Evolutionary conservation across 2,329 filamentous ascomycete species (phyloP).

Genomic region (Fusarium sp.): DNA sequence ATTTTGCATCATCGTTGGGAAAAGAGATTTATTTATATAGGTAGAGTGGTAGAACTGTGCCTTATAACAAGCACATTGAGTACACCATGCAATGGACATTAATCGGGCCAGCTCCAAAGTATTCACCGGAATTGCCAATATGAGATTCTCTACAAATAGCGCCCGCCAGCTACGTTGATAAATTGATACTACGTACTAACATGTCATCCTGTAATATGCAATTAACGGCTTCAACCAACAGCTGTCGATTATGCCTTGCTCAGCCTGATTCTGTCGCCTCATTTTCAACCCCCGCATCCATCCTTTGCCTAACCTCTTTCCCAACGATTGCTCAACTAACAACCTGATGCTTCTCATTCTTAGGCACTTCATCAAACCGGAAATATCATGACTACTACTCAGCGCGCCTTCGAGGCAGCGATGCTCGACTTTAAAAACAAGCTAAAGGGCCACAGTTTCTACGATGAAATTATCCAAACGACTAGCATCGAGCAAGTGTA

Average conservation of each 20-base stretch:
- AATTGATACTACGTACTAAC: fast-evolving
- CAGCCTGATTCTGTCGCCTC: background rate
- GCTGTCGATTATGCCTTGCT: background rate
- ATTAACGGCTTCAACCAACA: background rate
- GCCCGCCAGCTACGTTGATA: fast-evolving
- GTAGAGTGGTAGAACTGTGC: fast-evolving
- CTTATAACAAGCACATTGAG: fast-evolving
- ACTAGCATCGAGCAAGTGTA: background rate
- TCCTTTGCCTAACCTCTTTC: too few species aligned
- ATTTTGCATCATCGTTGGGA: fast-evolving
- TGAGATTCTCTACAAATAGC: background rate
- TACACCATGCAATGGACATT: too few species aligned
- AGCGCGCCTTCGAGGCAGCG: background rate
- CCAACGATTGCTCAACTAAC: too few species aligned
- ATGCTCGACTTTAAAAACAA: background rate
- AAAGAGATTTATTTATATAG: background rate
- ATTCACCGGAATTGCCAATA: fast-evolving
- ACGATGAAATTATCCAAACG: background rate
- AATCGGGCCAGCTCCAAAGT: background rate
- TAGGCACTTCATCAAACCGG: fast-evolving
- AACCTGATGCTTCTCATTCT: fast-evolving
- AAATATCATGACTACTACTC: background rate
- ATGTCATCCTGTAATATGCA: background rate
- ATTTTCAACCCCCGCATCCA: background rate
- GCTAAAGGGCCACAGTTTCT: background rate